A percentile compares a stretch with the other conserved stretches of the same genome.
Conservation (phyloP, 768 basidiomycete genomes). For the Rickenella mellea region DNA sequence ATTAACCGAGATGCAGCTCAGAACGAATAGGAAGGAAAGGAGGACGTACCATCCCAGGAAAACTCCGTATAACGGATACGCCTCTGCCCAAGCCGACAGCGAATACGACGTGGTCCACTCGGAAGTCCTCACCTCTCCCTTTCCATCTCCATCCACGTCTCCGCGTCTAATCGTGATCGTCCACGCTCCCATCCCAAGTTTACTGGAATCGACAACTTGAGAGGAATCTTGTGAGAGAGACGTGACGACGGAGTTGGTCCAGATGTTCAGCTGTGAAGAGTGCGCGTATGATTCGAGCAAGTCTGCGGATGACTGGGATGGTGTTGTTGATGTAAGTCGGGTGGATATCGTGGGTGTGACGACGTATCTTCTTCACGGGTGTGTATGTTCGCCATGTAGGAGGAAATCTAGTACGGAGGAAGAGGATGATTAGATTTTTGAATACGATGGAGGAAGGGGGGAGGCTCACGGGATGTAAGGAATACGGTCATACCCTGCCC, state of each 20-base stretch:
- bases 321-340: not conserved
- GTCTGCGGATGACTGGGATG: conserved; percentile 38
- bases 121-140: conserved; percentile 14
- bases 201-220: not conserved
- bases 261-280: conserved; percentile 51
- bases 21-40: too few species aligned
- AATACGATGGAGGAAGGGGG: not conserved
- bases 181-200: conserved; percentile 13
- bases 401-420: conserved; percentile 56
- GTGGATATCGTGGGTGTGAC: not conserved
- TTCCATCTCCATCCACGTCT: conserved; percentile 15
- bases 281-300: conserved; percentile 62
- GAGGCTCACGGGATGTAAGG: conserved; percentile 14
- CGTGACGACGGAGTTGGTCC: conserved; percentile 28
- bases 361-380: conserved; percentile 41
- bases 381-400: conserved; percentile 48
- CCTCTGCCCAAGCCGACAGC: conserved; percentile 31
- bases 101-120: conserved; percentile 25
- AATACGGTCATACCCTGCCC: conserved; percentile 33
- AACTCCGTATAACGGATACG: conserved; percentile 24
- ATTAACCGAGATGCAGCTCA: too few species aligned
- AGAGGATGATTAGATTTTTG: too few species aligned
- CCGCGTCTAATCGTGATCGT: conserved; percentile 21
- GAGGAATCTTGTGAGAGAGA: conserved; percentile 2
- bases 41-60: conserved; percentile 19